phyloP scores from a whole-genome alignment of 148 eudicot species.

The Amaranthus palmeri region DNA sequence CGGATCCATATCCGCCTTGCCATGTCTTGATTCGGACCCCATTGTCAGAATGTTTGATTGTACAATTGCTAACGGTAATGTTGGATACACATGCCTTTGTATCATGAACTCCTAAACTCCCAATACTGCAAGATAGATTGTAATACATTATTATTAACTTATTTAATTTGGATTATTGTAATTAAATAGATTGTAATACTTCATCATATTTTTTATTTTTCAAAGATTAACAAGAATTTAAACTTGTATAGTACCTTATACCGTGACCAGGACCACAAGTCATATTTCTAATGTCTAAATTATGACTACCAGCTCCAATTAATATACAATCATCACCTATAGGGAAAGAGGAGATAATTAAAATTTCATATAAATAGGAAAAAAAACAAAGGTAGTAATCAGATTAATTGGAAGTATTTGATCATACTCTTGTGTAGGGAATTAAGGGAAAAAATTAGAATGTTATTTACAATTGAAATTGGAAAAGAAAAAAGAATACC shows the following conservation, averaged over 20 bases:
- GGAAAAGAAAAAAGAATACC: constrained; percentile 38
- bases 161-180: too few relatives aligned
- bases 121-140: constrained; percentile 90
- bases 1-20: constrained; percentile 93
- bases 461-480: too few relatives aligned
- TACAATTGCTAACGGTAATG: constrained; percentile 60
- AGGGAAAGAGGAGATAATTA: not conserved
- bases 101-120: constrained; percentile 74
- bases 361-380: too few relatives aligned
- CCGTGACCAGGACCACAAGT: constrained; percentile 94
- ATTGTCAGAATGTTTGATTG: constrained; percentile 68
- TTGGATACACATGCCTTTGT: constrained; percentile 80
- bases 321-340: constrained; percentile 92
- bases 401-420: too few relatives aligned
- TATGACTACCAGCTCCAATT: constrained; percentile 70
- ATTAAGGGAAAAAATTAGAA: too few relatives aligned
- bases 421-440: too few relatives aligned
- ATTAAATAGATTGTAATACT: too few relatives aligned
- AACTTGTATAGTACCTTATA: constrained; percentile 55
- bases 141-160: too few relatives aligned
- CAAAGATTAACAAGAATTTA: not conserved
- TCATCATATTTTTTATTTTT: too few relatives aligned
- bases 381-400: too few relatives aligned
- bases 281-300: constrained; percentile 77
- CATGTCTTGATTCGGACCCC: constrained; percentile 93